Percentiles rank a stretch among this genome's conserved stretches.
These are phyloP conservation scores for Hirschioporus abietinus DNA, from an alignment of 768 basidiomycete genomes.

Conservation along the genomic window DNA sequence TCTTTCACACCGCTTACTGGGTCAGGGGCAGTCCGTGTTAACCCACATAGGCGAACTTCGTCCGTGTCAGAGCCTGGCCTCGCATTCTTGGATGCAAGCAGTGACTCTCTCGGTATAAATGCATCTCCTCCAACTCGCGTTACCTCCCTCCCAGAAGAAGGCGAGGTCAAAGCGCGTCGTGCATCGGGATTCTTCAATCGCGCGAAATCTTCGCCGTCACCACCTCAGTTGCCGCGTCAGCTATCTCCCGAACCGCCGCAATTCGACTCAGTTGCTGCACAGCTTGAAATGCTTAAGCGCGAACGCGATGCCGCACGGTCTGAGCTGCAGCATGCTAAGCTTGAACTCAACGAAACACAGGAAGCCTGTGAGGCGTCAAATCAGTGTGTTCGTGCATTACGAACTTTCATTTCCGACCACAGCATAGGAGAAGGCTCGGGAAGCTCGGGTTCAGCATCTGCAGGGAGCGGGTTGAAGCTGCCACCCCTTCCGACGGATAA, in stretches of 20 bases:
- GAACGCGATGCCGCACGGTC: constrained; percentile 53
- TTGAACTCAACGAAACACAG: constrained; percentile 67
- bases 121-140: constrained; percentile 13
- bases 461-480: constrained; percentile 12
- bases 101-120: constrained; percentile 18
- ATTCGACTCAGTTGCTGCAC: constrained; percentile 43
- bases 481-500: constrained; percentile 21
- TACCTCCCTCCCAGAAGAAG: constrained; percentile 3
- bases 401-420: constrained; percentile 77
- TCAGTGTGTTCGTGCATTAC: constrained; percentile 72
- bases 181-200: constrained; percentile 52
- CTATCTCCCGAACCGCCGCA: constrained; percentile 11
- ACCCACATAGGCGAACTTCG: constrained; percentile 61
- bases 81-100: constrained; percentile 22
- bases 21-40: constrained; percentile 37
- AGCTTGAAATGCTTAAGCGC: constrained; percentile 33
- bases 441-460: not conserved
- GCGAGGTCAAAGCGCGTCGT: constrained; percentile 27
- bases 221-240: constrained; percentile 26
- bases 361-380: constrained; percentile 89
- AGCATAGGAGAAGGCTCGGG: constrained; percentile 45
- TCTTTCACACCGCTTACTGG: constrained; percentile 74
- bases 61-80: constrained; percentile 63
- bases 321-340: constrained; percentile 57
- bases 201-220: constrained; percentile 24